Base-by-base conservation (phyloP, 2,329 filamentous ascomycete genomes). In the Alternaria sp. region DNA sequence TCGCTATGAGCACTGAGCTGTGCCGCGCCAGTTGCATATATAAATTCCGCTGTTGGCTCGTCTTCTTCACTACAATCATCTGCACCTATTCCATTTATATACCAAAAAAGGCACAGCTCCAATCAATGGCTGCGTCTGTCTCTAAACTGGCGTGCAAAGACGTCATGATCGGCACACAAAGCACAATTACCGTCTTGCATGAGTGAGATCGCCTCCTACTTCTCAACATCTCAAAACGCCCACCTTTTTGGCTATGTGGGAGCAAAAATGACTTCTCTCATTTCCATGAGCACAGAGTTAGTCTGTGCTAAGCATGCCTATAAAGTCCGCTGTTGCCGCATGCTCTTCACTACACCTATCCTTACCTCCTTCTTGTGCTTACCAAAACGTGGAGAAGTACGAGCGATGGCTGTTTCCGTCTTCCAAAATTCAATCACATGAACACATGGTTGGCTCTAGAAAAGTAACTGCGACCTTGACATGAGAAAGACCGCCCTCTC, bases 381-480 rank as follows among this genome's bases (percentile, higher is more conserved):
- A 36, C 30, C 30, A 15, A 36, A 36, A 36, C 13, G 6, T 36
- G 0, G 30, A 9, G 0, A 5, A 15, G 7, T 32, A 32, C 30
- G 6, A 9, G 4, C 13, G 13, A 36, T 36, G 32, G 32, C 32
- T 40, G 32, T 10, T 15, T 8, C 15, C 1, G 32, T 40, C 32
- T n/a, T n/a, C n/a, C n/a, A n/a, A n/a, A n/a, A n/a, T n/a, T n/a
- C n/a, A n/a, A n/a, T n/a, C n/a, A n/a, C n/a, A n/a, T n/a, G n/a
- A n/a, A n/a, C n/a, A n/a, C n/a, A n/a, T n/a, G n/a, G n/a, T 30
- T 4, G 11, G 28, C 28, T 6, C 28, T 2, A 5, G 9, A 17
- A 17, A 17, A 5, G 5, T 17, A 40, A 0, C 5, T 40, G 15
- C 36, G 9, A 3, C 15, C 1, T 0, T 5, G 15, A 1, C 15